phyloP scores from a whole-genome alignment of 2,329 filamentous ascomycete species.

The Calonectria pseudoturangicola region DNA sequence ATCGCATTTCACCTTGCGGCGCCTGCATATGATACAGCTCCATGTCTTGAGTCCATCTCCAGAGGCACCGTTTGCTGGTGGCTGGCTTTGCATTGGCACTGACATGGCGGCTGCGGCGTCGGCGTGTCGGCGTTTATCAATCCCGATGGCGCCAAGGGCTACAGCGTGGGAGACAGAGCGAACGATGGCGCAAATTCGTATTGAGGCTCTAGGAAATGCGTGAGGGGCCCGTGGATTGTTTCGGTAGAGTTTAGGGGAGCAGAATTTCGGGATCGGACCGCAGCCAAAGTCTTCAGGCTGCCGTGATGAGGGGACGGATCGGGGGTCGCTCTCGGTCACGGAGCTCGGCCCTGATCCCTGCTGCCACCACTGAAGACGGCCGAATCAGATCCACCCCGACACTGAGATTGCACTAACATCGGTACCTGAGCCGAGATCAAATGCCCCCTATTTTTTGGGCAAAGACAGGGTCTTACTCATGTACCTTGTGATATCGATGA shows the following conservation, averaged over 20 bases:
- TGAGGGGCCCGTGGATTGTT: background rate
- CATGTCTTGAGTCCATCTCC: conserved; percentile 53
- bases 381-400: conserved; percentile 32
- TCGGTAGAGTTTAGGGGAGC: conserved; percentile 2
- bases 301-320: conserved; percentile 36
- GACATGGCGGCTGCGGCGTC: conserved; percentile 34
- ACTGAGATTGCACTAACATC: conserved; percentile 39
- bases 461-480: no score
- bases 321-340: conserved; percentile 53
- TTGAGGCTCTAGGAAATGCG: background rate
- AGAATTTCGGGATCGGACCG: conserved; percentile 21
- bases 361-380: background rate
- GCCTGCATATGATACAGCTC: conserved; percentile 58
- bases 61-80: conserved; percentile 27
- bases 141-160: conserved; percentile 23
- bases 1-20: conserved; percentile 57
- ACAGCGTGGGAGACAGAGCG: background rate
- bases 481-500: conserved; percentile 27
- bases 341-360: conserved; percentile 54
- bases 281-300: conserved; percentile 5
- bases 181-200: background rate
- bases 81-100: background rate
- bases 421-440: background rate
- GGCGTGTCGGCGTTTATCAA: conserved; percentile 37
- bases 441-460: background rate